phyloP scores from a whole-genome alignment of 2,329 filamentous ascomycete species.

The Cercospora sp. region DNA sequence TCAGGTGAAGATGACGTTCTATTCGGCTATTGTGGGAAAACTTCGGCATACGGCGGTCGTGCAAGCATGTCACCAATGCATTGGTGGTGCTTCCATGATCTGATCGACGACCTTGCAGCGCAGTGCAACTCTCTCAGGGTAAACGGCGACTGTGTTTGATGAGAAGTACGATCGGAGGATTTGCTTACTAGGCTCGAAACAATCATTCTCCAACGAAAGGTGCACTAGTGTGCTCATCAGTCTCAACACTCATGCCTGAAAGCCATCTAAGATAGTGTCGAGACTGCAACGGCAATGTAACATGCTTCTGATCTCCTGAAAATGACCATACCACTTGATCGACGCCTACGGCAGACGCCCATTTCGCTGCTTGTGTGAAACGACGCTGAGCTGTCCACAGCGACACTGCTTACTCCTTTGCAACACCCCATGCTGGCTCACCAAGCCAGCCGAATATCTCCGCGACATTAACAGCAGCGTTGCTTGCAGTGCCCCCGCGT shows the following conservation, averaged over 20 bases:
- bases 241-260: background rate
- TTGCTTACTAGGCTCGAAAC: background rate
- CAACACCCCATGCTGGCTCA: conserved; percentile 52
- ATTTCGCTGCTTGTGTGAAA: background rate
- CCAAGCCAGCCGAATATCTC: conserved; percentile 54
- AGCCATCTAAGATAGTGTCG: background rate
- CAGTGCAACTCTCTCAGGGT: background rate
- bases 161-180: background rate
- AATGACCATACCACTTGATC: background rate
- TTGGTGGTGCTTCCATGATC: background rate
- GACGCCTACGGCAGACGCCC: background rate
- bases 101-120: background rate
- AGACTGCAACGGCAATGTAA: background rate
- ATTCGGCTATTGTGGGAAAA: background rate
- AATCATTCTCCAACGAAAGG: background rate
- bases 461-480: conserved; percentile 44
- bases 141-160: background rate
- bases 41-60: background rate
- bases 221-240: background rate
- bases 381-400: background rate
- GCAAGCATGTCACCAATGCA: background rate
- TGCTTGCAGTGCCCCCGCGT: conserved; percentile 45
- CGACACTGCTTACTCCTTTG: conserved; percentile 21
- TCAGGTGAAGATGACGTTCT: background rate
- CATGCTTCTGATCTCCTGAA: background rate